phyloP scores from a whole-genome alignment of 164 flowering plant species.

The Amborella trichopoda region DNA sequence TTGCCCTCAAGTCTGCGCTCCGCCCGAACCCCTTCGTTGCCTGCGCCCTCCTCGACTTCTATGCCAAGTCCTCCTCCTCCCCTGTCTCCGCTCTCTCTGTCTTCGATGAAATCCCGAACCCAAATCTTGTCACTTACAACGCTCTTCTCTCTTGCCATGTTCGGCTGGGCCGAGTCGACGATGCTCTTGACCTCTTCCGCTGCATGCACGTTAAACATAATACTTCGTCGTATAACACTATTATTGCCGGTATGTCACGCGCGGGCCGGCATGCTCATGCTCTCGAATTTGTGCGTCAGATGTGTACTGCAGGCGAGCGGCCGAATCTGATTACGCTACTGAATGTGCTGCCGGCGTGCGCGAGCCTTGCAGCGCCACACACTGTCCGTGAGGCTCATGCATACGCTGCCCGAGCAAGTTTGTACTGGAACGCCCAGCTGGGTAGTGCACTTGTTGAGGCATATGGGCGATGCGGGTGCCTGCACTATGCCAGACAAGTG shows the following conservation, averaged over 20 bases:
- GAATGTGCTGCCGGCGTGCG: constrained; percentile 40
- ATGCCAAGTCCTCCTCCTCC: constrained; percentile 44
- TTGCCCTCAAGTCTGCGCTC: constrained; percentile 20
- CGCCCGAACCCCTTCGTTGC: constrained; percentile 42
- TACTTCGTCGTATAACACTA: constrained; percentile 44
- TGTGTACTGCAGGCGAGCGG: constrained; percentile 24
- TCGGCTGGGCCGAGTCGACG: constrained; percentile 9
- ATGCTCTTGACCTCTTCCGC: constrained; percentile 33
- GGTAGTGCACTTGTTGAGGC: constrained; percentile 60
- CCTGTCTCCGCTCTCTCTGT: constrained; percentile 30
- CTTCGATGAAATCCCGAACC: constrained; percentile 51
- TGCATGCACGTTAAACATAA: constrained; percentile 41
- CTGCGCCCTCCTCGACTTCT: constrained; percentile 46
- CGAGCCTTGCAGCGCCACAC: constrained; percentile 25
- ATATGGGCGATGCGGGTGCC: constrained; percentile 56
- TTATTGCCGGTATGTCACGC: constrained; percentile 31
- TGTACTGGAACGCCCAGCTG: constrained; percentile 28
- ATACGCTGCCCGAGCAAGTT: constrained; percentile 28
- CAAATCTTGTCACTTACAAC: constrained; percentile 56
- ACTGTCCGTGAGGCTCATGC: constrained; percentile 49
- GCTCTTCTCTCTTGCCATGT: constrained; percentile 42
- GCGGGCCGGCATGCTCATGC: constrained; percentile 30
- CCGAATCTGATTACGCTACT: constrained; percentile 52
- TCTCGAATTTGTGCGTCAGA: constrained; percentile 29
- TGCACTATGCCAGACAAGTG: constrained; percentile 20